These are phyloP conservation scores for Taphrina wiesneri DNA, from an alignment of 1,139 yeast species.

Conservation along the genomic window DNA sequence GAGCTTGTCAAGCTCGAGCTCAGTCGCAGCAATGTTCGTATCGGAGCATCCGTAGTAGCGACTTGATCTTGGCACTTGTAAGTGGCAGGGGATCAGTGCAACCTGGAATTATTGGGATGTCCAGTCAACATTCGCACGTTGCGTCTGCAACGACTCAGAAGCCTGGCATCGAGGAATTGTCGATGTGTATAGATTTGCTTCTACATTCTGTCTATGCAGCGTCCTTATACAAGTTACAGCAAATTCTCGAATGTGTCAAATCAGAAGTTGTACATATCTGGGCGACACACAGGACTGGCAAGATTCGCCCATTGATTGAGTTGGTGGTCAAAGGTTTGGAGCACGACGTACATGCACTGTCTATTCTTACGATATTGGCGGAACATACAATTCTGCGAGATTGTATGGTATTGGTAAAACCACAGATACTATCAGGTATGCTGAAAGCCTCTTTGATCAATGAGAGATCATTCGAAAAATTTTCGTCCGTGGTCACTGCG, in stretches of 20 bases:
- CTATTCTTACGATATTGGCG: background rate
- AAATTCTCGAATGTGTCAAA: background rate
- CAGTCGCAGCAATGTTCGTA: too few species aligned
- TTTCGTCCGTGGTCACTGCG: background rate
- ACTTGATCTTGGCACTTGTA: too few species aligned
- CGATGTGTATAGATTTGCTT: background rate
- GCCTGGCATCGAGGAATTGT: background rate
- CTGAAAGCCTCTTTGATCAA: slow-evolving; percentile 4
- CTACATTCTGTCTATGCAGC: background rate
- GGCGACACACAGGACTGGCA: background rate
- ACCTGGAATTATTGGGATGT: too few species aligned
- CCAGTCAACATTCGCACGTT: background rate
- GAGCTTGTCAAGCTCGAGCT: background rate
- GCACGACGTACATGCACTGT: slow-evolving; percentile 2
- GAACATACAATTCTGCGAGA: background rate
- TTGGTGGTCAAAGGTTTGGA: slow-evolving; percentile 3
- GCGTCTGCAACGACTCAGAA: background rate
- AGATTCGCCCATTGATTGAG: background rate
- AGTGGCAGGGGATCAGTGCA: too few species aligned
- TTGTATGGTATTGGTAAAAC: background rate
- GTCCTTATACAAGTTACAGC: background rate
- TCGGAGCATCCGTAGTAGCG: too few species aligned
- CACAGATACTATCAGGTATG: background rate
- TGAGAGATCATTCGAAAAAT: slow-evolving; percentile 17
- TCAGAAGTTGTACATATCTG: background rate